These are phyloP conservation scores for Hirschioporus abietinus DNA, from an alignment of 768 basidiomycete species.

Conservation along the genomic window DNA sequence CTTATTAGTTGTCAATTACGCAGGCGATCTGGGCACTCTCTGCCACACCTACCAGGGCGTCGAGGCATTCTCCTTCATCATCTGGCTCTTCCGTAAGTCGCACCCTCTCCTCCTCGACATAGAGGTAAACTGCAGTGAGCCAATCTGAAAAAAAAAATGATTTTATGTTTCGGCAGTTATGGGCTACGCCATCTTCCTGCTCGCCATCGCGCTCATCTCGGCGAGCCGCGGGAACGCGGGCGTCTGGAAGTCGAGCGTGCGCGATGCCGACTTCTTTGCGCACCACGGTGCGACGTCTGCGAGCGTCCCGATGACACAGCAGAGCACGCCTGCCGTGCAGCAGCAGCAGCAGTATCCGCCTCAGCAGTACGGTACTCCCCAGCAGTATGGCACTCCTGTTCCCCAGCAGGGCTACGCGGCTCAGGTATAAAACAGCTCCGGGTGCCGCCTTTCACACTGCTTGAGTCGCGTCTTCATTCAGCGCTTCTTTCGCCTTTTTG, in stretches of 20 bases:
- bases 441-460: background rate
- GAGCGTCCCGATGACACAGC: background rate
- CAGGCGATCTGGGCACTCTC: background rate
- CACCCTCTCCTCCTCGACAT: background rate
- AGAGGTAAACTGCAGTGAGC: background rate
- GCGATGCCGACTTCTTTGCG: conserved; percentile 1
- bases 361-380: background rate
- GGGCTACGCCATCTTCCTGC: conserved; percentile 4
- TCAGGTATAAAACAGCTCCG: background rate
- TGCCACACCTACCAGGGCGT: conserved; percentile 6
- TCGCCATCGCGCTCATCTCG: conserved; percentile 5
- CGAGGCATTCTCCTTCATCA: conserved; percentile 9
- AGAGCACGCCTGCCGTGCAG: background rate
- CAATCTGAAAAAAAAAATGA: background rate
- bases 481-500: background rate
- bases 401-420: background rate
- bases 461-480: too few relatives aligned
- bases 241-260: conserved; percentile 4
- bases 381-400: background rate
- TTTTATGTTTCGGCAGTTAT: background rate
- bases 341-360: background rate
- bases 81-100: conserved; percentile 10
- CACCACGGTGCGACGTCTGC: background rate
- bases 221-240: background rate
- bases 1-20: background rate